Evolutionary conservation across 352 stramenopile species (phyloP), one percentile per base, ranked within the genome.

Genomic region (Pythium monospermum): DNA sequence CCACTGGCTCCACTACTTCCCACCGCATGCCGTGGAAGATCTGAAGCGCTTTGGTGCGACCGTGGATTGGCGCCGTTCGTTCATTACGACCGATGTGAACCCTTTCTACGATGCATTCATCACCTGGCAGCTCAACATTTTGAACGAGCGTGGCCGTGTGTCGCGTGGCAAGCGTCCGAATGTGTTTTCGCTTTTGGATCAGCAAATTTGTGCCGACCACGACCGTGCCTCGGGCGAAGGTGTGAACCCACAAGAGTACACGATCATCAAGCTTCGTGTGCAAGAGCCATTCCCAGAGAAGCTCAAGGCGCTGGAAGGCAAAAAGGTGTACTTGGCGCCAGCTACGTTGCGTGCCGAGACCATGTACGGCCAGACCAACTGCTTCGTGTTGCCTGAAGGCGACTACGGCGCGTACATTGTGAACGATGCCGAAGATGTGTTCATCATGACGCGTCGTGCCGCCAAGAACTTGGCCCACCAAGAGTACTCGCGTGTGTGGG

Each of bases 311-410:
- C 73, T 98, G 21, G 59, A 67, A 1, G 85, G 82, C 53, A 89
- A 96, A 63, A 92, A 93, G 41, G 91, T 99, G 12, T 99, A 94
- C 71, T 67, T 99, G 36, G 96, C 97, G 4, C 95, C 97, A 1
- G 97, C 97, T 5, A 99, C 97, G 28, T 83, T 99, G 28, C 91
- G 97, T 53, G 96, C 97, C 0, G 97, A 99, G 77, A 99, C 97
- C 39, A 99, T 99, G 92, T 98, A 99, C 68, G 97, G 97, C 43
- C 97, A 99, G 83, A 99, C 97, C 12, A 99, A 99, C 83, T 99
- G 97, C 84, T 99, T 99, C 63, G 95, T 99, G 57, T 83, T 99
- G 35, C 97, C 97, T 8, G 91, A 97, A 19, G 97, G 96, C 51
- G 93, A 99, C 71, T 99, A 99, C 74, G 97, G 97, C 51, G 96